These are phyloP conservation scores for Solanum chaucha DNA, from an alignment of 257 asterid genomes.

Conservation along the genomic window DNA sequence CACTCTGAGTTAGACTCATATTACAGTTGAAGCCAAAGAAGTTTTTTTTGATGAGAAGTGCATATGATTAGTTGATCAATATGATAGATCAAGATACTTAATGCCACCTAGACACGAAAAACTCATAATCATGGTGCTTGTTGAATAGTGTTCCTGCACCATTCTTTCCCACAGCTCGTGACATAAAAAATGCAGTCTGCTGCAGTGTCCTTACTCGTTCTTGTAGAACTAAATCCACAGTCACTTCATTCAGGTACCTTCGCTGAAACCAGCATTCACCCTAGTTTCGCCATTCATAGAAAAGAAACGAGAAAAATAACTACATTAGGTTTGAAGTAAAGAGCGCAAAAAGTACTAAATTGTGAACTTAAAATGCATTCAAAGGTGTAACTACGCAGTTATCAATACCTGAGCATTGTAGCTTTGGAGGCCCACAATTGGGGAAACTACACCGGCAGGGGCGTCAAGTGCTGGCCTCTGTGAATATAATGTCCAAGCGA, in stretches of 20 bases:
- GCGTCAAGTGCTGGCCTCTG: neutral
- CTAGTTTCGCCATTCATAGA: neutral
- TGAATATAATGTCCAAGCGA: constrained; percentile 19
- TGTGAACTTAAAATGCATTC: neutral
- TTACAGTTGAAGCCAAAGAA: neutral
- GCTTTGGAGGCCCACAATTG: constrained; percentile 12
- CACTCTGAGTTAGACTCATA: neutral
- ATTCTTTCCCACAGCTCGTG: neutral
- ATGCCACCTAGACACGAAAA: too few relatives aligned
- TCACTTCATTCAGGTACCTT: neutral
- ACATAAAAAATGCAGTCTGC: constrained; percentile 12
- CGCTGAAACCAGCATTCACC: constrained; percentile 19
- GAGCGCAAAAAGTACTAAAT: neutral
- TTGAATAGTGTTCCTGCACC: neutral
- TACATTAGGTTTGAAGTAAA: neutral
- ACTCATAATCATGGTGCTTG: neutral
- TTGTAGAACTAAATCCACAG: neutral
- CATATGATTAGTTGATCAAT: neutral
- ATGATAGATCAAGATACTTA: neutral
- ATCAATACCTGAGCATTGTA: constrained; percentile 14
- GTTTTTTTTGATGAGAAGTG: neutral
- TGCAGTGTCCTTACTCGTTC: constrained; percentile 7
- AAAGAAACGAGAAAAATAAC: neutral
- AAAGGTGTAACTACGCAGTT: neutral
- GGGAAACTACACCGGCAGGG: constrained; percentile 5